These are phyloP conservation scores for Candida labiduridarum DNA, from an alignment of 1,139 yeast species.

Conservation along the genomic window DNA sequence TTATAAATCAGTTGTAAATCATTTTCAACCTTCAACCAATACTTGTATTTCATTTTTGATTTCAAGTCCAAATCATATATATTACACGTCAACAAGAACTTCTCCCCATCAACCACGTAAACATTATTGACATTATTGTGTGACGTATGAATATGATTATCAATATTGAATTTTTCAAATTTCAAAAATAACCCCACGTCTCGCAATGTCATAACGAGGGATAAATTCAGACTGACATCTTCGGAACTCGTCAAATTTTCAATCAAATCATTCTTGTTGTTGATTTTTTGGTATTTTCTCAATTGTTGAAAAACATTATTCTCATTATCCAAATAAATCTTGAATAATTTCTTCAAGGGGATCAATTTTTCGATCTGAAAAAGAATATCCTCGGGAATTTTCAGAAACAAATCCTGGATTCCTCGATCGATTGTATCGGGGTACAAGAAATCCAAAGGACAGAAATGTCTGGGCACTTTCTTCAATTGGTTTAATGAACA, in stretches of 20 bases:
- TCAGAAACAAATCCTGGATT: constrained; percentile 34
- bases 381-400: constrained; percentile 27
- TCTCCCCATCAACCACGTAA: constrained; percentile 18
- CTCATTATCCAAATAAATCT: constrained; percentile 30
- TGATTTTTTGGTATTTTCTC: constrained; percentile 38
- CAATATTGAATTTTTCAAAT: constrained; percentile 37
- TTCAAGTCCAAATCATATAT: constrained; percentile 50
- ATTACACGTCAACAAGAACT: constrained; percentile 38
- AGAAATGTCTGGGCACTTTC: constrained; percentile 40
- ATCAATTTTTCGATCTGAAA: constrained; percentile 26
- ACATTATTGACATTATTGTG: constrained; percentile 38
- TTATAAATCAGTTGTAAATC: constrained; percentile 38
- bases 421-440: constrained; percentile 36
- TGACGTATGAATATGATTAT: constrained; percentile 34
- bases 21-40: constrained; percentile 45
- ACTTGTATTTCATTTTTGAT: constrained; percentile 40
- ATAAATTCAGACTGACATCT: constrained; percentile 48
- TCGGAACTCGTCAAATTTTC: constrained; percentile 34
- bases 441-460: constrained; percentile 46
- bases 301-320: constrained; percentile 42
- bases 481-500: constrained; percentile 45
- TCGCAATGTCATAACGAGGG: constrained; percentile 55
- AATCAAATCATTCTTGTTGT: constrained; percentile 37
- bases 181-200: constrained; percentile 56
- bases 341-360: constrained; percentile 33